Percentiles rank a stretch among this genome's conserved stretches.
phyloP scores from a whole-genome alignment of 768 basidiomycete species.

The Asterophora parasitica region DNA sequence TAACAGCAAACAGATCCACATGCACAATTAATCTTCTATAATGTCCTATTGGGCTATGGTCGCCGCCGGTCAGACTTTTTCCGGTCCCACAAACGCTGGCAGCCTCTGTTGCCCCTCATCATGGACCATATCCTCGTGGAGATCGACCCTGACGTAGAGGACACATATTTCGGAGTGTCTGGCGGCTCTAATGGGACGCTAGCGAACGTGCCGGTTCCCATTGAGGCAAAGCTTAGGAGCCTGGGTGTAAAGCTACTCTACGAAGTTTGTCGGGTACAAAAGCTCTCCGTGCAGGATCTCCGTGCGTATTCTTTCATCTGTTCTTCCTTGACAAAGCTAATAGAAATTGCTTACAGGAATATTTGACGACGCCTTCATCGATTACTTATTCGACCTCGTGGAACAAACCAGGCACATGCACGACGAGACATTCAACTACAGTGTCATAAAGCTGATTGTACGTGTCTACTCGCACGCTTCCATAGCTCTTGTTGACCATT shows the following conservation, averaged over 20 bases:
- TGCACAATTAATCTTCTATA: conserved; percentile 71
- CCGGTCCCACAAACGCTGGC: conserved; percentile 80
- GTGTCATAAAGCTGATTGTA: conserved; percentile 91
- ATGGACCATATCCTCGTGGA: conserved; percentile 85
- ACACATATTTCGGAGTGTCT: conserved; percentile 45
- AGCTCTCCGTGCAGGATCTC: conserved; percentile 72
- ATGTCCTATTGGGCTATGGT: conserved; percentile 73
- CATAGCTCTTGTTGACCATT: not conserved
- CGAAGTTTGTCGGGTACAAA: conserved; percentile 91
- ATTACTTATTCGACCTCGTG: conserved; percentile 87
- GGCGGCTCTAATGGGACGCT: conserved; percentile 31
- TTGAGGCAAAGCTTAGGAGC: conserved; percentile 77
- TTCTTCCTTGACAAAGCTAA: not conserved
- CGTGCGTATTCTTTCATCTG: conserved; percentile 41
- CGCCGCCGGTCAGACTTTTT: conserved; percentile 65
- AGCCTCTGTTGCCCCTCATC: conserved; percentile 70
- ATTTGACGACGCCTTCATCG: conserved; percentile 82
- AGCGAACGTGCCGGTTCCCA: conserved; percentile 54
- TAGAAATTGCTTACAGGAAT: conserved; percentile 42
- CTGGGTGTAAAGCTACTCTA: conserved; percentile 77
- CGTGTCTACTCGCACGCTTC: conserved; percentile 22
- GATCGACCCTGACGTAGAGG: conserved; percentile 71
- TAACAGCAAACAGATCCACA: conserved; percentile 81
- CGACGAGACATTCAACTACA: conserved; percentile 93
- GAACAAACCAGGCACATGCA: conserved; percentile 85